Percentiles rank a stretch among this genome's conserved stretches.
These are phyloP conservation scores for Boletus smithii DNA, from an alignment of 1,284 basidiomycete species.

Conservation along the genomic window DNA sequence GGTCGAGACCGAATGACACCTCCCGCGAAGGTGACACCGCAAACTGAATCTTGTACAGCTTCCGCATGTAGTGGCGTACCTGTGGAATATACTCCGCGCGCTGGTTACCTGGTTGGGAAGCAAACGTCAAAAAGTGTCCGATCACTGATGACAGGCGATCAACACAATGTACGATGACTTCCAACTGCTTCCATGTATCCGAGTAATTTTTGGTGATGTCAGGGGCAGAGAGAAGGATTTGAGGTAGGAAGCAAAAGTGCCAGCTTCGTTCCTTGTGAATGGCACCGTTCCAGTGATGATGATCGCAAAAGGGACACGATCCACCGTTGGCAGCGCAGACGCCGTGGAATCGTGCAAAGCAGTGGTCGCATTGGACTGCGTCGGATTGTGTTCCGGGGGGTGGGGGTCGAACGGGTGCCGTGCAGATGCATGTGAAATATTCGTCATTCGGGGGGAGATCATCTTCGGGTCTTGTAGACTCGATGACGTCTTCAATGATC, in stretches of 20 bases:
- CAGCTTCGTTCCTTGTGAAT: slow-evolving; percentile 75
- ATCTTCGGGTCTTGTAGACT: slow-evolving; percentile 68
- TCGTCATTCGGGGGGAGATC: slow-evolving; percentile 73
- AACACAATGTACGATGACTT: slow-evolving; percentile 70
- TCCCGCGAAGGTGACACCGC: slow-evolving; percentile 73
- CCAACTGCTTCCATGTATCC: slow-evolving; percentile 70
- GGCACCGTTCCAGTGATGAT: slow-evolving; percentile 82
- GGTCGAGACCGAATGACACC: slow-evolving; percentile 73
- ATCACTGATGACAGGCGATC: slow-evolving; percentile 70
- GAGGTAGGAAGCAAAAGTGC: slow-evolving; percentile 75
- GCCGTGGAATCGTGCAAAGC: slow-evolving; percentile 78
- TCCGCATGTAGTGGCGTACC: slow-evolving; percentile 82
- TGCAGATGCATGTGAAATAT: slow-evolving; percentile 80
- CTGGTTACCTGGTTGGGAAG: slow-evolving; percentile 63
- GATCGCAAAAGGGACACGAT: slow-evolving; percentile 83
- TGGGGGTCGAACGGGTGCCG: slow-evolving; percentile 67
- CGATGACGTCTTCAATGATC: slow-evolving; percentile 68
- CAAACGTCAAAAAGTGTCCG: slow-evolving; percentile 73
- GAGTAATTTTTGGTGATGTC: slow-evolving; percentile 74
- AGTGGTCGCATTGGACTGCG: slow-evolving; percentile 84
- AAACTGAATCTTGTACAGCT: slow-evolving; percentile 79
- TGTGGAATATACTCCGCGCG: slow-evolving; percentile 69
- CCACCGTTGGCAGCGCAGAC: slow-evolving; percentile 80
- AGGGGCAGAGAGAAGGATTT: slow-evolving; percentile 63
- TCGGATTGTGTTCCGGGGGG: slow-evolving; percentile 68